Conservation (phyloP, 192 early-diverging fungal genomes). For the Coemansia sp. region DNA sequence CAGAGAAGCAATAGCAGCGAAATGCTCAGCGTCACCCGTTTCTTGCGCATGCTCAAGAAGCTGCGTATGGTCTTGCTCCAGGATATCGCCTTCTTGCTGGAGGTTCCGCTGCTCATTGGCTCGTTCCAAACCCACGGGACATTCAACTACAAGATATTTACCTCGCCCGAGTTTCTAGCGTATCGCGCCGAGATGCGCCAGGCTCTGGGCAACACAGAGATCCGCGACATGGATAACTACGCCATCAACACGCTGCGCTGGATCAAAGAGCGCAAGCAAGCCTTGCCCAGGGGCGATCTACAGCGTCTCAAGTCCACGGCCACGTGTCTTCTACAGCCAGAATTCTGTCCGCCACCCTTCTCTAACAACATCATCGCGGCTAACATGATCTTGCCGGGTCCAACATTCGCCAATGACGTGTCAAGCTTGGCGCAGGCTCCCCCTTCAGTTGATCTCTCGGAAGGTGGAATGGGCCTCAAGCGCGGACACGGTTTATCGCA, state of each 20-base stretch:
- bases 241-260: slow-evolving; percentile 15
- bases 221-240: slow-evolving; percentile 12
- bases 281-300: slow-evolving; percentile 12
- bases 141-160: slow-evolving; percentile 36
- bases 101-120: slow-evolving; percentile 29
- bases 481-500: neutral
- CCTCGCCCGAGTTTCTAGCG: slow-evolving; percentile 22
- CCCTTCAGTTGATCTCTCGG: neutral
- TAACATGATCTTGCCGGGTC: neutral
- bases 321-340: slow-evolving; percentile 3
- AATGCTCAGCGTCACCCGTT: slow-evolving; percentile 32
- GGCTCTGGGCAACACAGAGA: slow-evolving; percentile 20
- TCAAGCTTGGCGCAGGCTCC: neutral
- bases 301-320: slow-evolving; percentile 36
- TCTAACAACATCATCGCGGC: neutral
- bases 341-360: neutral
- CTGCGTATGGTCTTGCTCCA: slow-evolving; percentile 48
- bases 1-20: slow-evolving; percentile 44
- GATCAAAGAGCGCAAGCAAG: slow-evolving; percentile 20
- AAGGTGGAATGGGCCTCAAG: neutral
- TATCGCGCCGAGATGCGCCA: slow-evolving; percentile 33
- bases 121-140: slow-evolving; percentile 12
- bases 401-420: neutral
- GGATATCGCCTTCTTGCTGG: slow-evolving; percentile 45
- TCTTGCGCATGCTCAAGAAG: slow-evolving; percentile 42